Conservation (phyloP, 768 basidiomycete genomes). For the Kwoniella sp. region DNA sequence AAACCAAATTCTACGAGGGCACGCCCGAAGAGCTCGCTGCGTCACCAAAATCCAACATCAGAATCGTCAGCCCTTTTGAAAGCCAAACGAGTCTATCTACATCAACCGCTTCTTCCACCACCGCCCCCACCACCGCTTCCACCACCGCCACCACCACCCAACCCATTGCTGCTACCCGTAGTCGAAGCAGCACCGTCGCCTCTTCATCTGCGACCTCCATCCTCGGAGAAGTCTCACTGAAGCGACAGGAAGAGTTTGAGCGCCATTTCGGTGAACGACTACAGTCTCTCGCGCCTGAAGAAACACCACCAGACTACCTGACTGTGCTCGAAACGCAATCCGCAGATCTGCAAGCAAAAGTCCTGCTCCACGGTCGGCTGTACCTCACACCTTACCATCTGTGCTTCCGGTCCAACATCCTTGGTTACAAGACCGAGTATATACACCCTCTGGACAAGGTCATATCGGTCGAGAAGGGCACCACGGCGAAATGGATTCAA, state of each 20-base stretch:
- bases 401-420: slow-evolving; percentile 41
- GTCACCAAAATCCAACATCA: background rate
- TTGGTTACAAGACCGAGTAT: slow-evolving; percentile 30
- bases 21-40: background rate
- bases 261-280: background rate
- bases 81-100: background rate
- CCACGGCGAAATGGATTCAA: slow-evolving; percentile 45
- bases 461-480: slow-evolving; percentile 23
- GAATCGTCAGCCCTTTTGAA: background rate
- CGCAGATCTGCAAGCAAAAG: slow-evolving; percentile 30
- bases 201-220: background rate
- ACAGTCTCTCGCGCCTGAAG: background rate
- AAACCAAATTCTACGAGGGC: background rate
- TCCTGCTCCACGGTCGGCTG: slow-evolving; percentile 36
- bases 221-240: background rate
- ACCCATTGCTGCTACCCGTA: too few relatives aligned
- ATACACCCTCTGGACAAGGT: slow-evolving; percentile 27
- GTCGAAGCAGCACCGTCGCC: background rate
- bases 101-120: background rate
- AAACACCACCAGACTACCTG: slow-evolving; percentile 25
- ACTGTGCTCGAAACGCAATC: slow-evolving; percentile 35
- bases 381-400: slow-evolving; percentile 37
- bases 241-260: background rate
- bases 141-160: background rate
- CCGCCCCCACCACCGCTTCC: background rate